Evolutionary conservation across 78 protist genomes (phyloP).

Genomic region (Chrysochromulina tobinii): DNA sequence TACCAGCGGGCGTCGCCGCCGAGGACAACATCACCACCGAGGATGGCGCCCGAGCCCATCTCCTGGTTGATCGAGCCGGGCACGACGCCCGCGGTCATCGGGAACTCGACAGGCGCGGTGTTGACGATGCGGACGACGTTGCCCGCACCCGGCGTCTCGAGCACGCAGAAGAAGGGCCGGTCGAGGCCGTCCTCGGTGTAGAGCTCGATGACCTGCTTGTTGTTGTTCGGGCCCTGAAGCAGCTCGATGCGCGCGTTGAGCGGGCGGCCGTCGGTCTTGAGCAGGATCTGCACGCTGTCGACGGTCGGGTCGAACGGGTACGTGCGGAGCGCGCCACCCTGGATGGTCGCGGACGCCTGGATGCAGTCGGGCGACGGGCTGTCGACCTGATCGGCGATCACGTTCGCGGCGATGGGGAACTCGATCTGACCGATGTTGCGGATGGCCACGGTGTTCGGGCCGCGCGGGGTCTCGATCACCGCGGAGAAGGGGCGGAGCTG

Average conservation of each 20-base stretch:
- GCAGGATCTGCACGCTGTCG: not conserved
- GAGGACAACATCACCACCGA: no score
- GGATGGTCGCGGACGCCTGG: not conserved
- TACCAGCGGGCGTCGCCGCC: no score
- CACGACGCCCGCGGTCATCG: no score
- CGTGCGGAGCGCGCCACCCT: not conserved
- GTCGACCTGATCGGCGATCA: not conserved
- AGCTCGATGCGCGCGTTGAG: slow-evolving; percentile 7
- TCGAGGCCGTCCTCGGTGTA: not conserved
- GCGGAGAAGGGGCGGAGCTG: not conserved
- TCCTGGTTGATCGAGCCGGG: no score
- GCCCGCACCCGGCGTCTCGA: not conserved
- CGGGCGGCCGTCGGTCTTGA: not conserved
- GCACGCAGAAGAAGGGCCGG: not conserved
- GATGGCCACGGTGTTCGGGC: not conserved
- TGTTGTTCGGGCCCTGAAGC: slow-evolving; percentile 1
- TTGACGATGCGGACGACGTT: not conserved
- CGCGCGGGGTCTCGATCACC: not conserved
- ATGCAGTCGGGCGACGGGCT: not conserved
- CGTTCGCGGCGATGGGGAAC: not conserved
- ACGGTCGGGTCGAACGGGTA: not conserved
- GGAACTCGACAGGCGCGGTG: not conserved
- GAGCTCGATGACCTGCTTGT: not conserved
- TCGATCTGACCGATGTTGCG: not conserved
- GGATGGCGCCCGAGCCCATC: no score